These are phyloP conservation scores for Podaxis sp. DNA, from an alignment of 768 basidiomycete species.

Conservation along the genomic window DNA sequence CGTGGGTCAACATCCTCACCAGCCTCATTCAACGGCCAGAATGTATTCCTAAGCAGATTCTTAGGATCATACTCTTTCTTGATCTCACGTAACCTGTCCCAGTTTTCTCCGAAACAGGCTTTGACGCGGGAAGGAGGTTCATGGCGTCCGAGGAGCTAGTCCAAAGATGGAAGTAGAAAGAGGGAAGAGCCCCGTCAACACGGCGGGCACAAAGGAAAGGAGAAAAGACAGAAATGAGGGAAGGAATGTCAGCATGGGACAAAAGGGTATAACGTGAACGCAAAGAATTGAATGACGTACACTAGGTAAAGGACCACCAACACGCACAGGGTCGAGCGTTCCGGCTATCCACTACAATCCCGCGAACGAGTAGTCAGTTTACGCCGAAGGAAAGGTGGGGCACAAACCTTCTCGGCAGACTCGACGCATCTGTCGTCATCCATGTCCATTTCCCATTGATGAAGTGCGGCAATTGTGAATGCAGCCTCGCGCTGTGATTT, in stretches of 20 bases:
- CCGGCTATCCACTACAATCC: conserved; percentile 69
- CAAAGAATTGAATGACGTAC: conserved; percentile 44
- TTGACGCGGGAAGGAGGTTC: conserved; percentile 62
- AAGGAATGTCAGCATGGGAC: background rate
- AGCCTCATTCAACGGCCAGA: conserved; percentile 73
- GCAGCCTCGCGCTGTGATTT: conserved; percentile 74
- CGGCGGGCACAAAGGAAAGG: too few species aligned
- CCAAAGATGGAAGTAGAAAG: background rate
- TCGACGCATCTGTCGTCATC: conserved; percentile 79
- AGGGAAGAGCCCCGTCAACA: background rate
- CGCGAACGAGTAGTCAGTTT: conserved; percentile 14
- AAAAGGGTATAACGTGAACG: conserved; percentile 10
- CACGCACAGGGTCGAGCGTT: conserved; percentile 66
- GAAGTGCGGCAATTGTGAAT: conserved; percentile 86
- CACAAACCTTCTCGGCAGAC: conserved; percentile 75
- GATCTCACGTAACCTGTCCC: conserved; percentile 64
- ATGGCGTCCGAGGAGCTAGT: conserved; percentile 72
- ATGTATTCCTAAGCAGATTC: conserved; percentile 71
- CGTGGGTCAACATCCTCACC: conserved; percentile 54
- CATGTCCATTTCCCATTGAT: conserved; percentile 88
- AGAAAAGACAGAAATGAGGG: too few species aligned
- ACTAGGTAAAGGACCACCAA: conserved; percentile 83
- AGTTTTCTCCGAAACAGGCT: conserved; percentile 73
- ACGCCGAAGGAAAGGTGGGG: background rate
- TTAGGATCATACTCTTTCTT: conserved; percentile 77